Evolutionary conservation across 768 basidiomycete genomes (phyloP).

Genomic region (Scleroderma citrinum): DNA sequence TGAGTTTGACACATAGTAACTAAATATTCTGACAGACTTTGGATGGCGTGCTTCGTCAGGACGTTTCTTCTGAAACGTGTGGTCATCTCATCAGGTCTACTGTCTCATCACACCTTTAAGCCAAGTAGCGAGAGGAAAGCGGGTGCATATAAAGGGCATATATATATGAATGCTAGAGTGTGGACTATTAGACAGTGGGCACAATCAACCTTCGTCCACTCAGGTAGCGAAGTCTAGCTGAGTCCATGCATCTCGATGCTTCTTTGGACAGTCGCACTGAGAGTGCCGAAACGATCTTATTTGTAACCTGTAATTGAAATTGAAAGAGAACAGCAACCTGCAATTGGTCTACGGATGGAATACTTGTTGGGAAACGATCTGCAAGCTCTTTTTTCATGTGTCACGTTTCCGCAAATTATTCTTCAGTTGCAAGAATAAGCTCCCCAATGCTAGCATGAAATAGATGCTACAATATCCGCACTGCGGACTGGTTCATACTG

Average conservation of each 20-base stretch:
- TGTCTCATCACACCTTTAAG: too few species aligned
- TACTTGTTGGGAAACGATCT: neutral
- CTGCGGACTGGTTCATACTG: too few species aligned
- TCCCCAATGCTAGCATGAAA: neutral
- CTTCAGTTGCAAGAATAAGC: neutral
- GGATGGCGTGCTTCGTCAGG: too few species aligned
- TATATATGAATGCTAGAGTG: too few species aligned
- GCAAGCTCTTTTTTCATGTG: neutral
- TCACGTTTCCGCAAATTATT: neutral
- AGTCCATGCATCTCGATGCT: conserved; percentile 25
- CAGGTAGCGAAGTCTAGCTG: conserved; percentile 21
- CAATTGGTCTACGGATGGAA: conserved; percentile 42
- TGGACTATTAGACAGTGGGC: conserved; percentile 16
- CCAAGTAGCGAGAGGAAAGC: too few species aligned
- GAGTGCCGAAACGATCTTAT: conserved; percentile 6
- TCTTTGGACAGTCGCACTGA: conserved; percentile 18
- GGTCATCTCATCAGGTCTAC: too few species aligned
- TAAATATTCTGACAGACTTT: too few species aligned
- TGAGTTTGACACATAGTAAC: too few species aligned
- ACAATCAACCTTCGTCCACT: conserved; percentile 25
- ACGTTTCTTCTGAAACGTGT: too few species aligned
- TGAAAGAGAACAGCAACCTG: conserved; percentile 10
- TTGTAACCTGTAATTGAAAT: conserved; percentile 9
- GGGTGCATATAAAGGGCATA: too few species aligned
- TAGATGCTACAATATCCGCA: neutral